Percentiles rank a stretch among this genome's conserved stretches.
phyloP scores from a whole-genome alignment of 345 rosid species.

The Physaria fendleri region DNA sequence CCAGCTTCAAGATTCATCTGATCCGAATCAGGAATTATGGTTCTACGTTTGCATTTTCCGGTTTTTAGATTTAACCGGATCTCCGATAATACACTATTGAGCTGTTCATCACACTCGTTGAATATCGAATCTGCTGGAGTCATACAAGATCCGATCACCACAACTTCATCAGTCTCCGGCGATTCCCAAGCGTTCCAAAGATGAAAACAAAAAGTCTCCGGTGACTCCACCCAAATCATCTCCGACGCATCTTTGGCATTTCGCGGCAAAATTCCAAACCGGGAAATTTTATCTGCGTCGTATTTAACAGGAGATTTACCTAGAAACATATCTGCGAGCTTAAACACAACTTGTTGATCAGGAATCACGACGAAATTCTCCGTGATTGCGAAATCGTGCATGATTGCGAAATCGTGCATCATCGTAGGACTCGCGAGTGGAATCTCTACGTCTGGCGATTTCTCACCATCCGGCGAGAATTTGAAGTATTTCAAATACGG shows the following conservation, averaged over 20 bases:
- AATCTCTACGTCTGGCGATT: conserved; percentile 79
- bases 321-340: conserved; percentile 66
- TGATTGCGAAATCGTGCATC: conserved; percentile 98
- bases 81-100: conserved; percentile 72
- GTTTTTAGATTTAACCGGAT: conserved; percentile 75
- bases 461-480: conserved; percentile 53
- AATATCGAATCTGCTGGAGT: conserved; percentile 97
- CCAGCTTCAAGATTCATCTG: conserved; percentile 93
- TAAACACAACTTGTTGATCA: conserved; percentile 90
- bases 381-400: conserved; percentile 90
- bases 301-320: conserved; percentile 92
- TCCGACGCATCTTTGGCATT: conserved; percentile 46
- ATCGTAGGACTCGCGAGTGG: conserved; percentile 65
- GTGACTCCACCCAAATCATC: conserved; percentile 74
- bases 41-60: conserved; percentile 67
- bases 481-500: conserved; percentile 76
- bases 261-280: conserved; percentile 66
- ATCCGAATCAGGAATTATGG: conserved; percentile 44
- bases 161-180: conserved; percentile 68
- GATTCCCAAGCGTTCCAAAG: conserved; percentile 98
- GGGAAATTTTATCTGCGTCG: conserved; percentile 61
- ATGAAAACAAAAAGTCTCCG: conserved; percentile 85
- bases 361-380: conserved; percentile 82
- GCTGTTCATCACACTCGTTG: conserved; percentile 79
- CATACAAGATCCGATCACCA: conserved; percentile 96